These are phyloP conservation scores for Hylodesmum podocarpum DNA, from an alignment of 306 rosid genomes.

Conservation along the genomic window DNA sequence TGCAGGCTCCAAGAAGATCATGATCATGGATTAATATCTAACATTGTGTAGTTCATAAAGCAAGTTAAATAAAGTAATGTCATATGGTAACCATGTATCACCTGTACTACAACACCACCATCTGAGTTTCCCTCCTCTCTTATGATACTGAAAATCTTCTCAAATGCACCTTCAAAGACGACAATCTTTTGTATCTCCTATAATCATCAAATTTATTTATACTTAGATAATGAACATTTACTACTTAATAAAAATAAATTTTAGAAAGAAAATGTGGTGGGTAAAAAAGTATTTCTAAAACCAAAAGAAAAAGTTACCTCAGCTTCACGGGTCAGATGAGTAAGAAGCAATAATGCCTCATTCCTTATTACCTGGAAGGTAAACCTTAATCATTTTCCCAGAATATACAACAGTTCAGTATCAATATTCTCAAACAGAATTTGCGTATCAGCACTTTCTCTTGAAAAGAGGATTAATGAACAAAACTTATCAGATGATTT, in stretches of 20 bases:
- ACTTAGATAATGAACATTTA: slow-evolving; percentile 23
- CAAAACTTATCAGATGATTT: background rate
- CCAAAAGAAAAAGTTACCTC: slow-evolving; percentile 75
- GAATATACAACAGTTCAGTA: slow-evolving; percentile 6
- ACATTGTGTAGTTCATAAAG: slow-evolving; percentile 1
- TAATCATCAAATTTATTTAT: slow-evolving; percentile 37
- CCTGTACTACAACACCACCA: slow-evolving; percentile 99
- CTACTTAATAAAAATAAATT: background rate
- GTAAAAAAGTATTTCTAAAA: too few relatives aligned
- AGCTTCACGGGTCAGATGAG: slow-evolving; percentile 90
- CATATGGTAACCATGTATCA: slow-evolving; percentile 33
- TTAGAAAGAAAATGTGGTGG: background rate
- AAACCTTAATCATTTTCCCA: slow-evolving; percentile 27
- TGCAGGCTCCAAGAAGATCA: background rate
- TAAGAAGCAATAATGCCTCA: slow-evolving; percentile 89
- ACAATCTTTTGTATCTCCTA: slow-evolving; percentile 98
- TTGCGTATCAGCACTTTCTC: background rate
- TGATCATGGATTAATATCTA: background rate
- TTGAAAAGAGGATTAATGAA: background rate
- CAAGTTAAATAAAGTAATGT: slow-evolving; percentile 15
- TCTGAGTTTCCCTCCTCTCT: slow-evolving; percentile 95
- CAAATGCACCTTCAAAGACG: slow-evolving; percentile 97
- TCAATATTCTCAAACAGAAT: background rate
- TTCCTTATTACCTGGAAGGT: slow-evolving; percentile 80
- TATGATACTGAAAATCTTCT: slow-evolving; percentile 88